phyloP scores from a whole-genome alignment of 1,284 basidiomycete species.

The Gymnopus androsaceus region DNA sequence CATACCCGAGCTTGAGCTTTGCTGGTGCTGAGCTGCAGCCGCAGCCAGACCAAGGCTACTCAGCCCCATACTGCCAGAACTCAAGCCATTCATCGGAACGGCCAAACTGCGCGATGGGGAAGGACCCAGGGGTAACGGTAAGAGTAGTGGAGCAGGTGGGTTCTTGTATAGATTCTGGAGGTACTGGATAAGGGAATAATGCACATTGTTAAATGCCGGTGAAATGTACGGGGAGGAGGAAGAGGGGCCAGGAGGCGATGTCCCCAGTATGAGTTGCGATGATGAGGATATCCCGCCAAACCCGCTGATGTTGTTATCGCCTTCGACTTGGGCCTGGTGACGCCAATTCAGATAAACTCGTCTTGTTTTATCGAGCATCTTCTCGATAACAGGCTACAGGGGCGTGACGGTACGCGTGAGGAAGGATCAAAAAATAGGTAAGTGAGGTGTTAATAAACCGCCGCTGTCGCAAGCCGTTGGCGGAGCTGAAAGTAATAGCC shows the following conservation, averaged over 20 bases:
- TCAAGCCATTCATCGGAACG: background rate
- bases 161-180: background rate
- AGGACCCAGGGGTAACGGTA: background rate
- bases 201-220: background rate
- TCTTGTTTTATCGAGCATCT: slow-evolving; percentile 47
- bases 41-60: background rate
- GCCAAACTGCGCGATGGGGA: background rate
- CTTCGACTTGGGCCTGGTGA: slow-evolving; percentile 18
- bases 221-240: background rate
- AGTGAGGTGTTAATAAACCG: background rate
- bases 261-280: background rate
- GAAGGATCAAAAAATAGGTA: background rate
- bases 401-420: background rate
- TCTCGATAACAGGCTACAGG: slow-evolving; percentile 52
- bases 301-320: background rate
- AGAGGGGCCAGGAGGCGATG: background rate
- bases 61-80: background rate
- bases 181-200: background rate
- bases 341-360: slow-evolving; percentile 40
- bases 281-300: background rate
- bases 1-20: background rate
- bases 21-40: background rate
- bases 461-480: slow-evolving; percentile 1
- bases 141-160: background rate
- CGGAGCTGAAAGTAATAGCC: background rate